Evolutionary conservation across 148 eudicot species (phyloP), one percentile per base, ranked within the genome.

Genomic region (Persicaria maculosa): DNA sequence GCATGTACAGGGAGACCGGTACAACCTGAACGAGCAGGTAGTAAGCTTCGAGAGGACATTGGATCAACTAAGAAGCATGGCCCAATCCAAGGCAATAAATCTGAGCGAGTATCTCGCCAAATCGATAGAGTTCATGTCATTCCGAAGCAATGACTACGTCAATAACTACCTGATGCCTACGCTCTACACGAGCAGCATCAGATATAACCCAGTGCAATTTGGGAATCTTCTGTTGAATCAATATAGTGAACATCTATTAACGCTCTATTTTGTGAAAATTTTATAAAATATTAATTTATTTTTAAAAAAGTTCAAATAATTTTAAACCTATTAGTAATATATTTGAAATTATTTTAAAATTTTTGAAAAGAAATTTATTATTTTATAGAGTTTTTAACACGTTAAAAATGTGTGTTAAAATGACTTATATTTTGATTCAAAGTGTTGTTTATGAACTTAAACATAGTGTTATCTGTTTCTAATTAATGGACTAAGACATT

Each of bases 71-170:
- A 81, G 89, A 59, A 77, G 50, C 71, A 75, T 84, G 85, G 46
- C 46, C 14, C 6, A 2, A 0, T 81, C 90, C 83, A 62, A 65
- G 14, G 81, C 72, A 8, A 47, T 58, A 1, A 78, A 80, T 70
- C 75, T 95, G 40, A 87, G 47, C 54, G 81, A 70, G 36, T 84
- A 87, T 78, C 81, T 94, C 6, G 83, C 95, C 6, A 84, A 71
- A 47, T 85, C 97, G 31, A 75, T 95, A 19, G 91, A 80, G 0
- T 74, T 95, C 9, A 75, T 95, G 79, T 89, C 88, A 45, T 79
- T 92, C 57, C 97, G 98, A 6, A 95, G 88, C 85, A 92, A 88
- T 44, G 98, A 95, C 86, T 92, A 95, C 88, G 80, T 95, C 79
- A 90, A 95, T 86, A 95, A 95, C 86, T 95, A 95, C 74, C 90